Evolutionary conservation across 2,329 filamentous ascomycete species (phyloP).

Genomic region (Fusarium liriodendri): DNA sequence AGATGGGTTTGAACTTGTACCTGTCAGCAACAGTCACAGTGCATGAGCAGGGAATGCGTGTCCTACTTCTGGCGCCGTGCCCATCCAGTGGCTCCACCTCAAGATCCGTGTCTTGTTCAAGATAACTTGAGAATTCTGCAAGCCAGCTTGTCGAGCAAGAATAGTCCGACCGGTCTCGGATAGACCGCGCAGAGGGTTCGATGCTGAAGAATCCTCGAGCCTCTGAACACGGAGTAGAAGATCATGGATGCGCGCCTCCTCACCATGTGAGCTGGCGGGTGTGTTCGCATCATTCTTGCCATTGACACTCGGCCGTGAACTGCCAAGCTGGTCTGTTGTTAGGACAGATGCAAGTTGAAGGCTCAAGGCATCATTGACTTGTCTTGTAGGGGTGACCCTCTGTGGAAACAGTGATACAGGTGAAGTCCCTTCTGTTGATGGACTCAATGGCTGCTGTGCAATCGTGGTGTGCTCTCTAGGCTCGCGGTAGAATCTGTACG

Average conservation of each 20-base stretch:
- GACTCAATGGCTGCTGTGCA: background rate
- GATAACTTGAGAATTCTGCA: conserved; percentile 2
- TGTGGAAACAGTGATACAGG: background rate
- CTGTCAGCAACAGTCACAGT: background rate
- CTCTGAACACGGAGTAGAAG: background rate
- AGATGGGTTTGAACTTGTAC: background rate
- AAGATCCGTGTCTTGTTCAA: conserved; percentile 4
- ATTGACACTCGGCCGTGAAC: background rate
- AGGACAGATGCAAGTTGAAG: background rate
- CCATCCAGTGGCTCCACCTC: conserved; percentile 10
- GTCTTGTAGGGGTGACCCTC: background rate
- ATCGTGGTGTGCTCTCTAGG: background rate
- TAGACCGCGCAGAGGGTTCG: background rate
- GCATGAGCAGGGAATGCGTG: background rate
- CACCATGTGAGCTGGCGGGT: background rate
- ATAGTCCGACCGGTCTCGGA: background rate
- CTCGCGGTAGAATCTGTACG: background rate
- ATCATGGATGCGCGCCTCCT: background rate
- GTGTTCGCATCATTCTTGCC: background rate
- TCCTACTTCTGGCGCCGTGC: background rate
- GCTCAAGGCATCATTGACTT: background rate
- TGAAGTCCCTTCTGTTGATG: background rate
- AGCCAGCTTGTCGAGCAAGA: background rate
- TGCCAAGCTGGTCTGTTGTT: background rate
- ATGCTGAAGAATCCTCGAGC: background rate